Conservation (phyloP, 2,329 filamentous ascomycete genomes). For the Ophiostoma sp. region DNA sequence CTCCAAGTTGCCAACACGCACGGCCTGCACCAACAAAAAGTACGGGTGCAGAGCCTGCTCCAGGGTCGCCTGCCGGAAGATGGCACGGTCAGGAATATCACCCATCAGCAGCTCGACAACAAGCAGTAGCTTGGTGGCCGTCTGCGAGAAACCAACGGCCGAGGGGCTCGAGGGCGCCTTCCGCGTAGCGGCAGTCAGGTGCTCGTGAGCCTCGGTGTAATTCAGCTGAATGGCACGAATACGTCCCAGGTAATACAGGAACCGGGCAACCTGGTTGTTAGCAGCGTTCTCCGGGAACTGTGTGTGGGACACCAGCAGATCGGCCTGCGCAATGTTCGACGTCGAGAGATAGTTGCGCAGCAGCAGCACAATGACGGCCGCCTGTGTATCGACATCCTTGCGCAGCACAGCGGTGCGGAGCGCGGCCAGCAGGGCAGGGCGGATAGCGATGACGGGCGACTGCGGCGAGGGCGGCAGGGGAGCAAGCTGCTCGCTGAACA, state of each 20-base stretch:
- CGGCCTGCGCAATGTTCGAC: constrained; percentile 94
- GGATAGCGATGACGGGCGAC: constrained; percentile 82
- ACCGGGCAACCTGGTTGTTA: constrained; percentile 97
- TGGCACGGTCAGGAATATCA: constrained; percentile 91
- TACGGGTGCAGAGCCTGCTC: constrained; percentile 90
- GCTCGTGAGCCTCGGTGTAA: constrained; percentile 95
- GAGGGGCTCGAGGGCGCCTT: constrained; percentile 90
- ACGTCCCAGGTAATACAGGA: constrained; percentile 94
- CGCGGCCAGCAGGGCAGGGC: constrained; percentile 81
- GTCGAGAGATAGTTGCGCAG: constrained; percentile 95
- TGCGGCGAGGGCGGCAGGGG: constrained; percentile 86
- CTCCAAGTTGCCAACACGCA: constrained; percentile 93
- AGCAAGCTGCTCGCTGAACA: constrained; percentile 89
- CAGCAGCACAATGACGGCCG: constrained; percentile 89
- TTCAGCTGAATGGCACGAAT: constrained; percentile 95
- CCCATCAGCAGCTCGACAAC: constrained; percentile 98
- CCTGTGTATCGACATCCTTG: constrained; percentile 97
- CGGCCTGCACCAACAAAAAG: constrained; percentile 89
- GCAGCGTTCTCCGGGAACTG: constrained; percentile 91
- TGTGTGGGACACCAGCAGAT: constrained; percentile 92
- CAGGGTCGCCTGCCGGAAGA: constrained; percentile 86
- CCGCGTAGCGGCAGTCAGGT: constrained; percentile 87
- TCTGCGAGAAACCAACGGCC: constrained; percentile 92
- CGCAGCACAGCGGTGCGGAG: constrained; percentile 93
- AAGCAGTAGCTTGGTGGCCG: constrained; percentile 91